Evolutionary conservation across 169 alveolate species (phyloP), one percentile per base, ranked within the genome.

Genomic region (Plasmodium inui): DNA sequence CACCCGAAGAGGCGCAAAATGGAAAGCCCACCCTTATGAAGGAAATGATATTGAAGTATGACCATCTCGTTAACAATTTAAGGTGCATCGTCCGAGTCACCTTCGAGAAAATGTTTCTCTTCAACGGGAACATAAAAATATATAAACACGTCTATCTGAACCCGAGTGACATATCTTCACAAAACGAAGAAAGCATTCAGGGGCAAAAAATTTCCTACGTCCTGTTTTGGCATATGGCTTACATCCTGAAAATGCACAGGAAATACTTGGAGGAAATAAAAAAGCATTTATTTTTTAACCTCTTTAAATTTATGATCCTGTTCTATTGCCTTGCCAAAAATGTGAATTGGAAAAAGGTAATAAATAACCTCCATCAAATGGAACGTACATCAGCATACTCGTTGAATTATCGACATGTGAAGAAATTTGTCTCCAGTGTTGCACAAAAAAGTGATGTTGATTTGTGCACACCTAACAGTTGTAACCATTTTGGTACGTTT

Each of bases 221-320:
- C 12, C 81, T 73, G 81, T 91, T 91, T 91, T 91, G 95, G 95
- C 46, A 91, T 55, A n/a, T 91, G 72, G 92, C 92, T 1, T 91
- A 81, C 53, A 80, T 91, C 8, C 73, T 91, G 76, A 91, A 81
- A 30, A 55, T 70, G 37, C 92, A 91, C 41, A 72, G 28, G 44
- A 71, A 30, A 1, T 91, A 91, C 50, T 81, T 91, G 44, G 84
- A 82, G 57, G 83, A n/a, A 71, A 72, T 91, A 91, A 91, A 91
- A 55, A 81, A 70, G 26, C 39, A 53, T 8, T 14, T 91, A 46
- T 81, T 91, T 91, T 50, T 61, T 81, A 28, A 91, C 83, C 53
- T 80, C 28, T 81, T 91, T 41, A 91, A 91, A 91, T 34, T 91
- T 2, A 81, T 91, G 72, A 85, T 82, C 74, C 55, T 91, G 14